Evolutionary conservation across 2,329 filamentous ascomycete genomes (phyloP), one percentile per base, ranked within the genome.

Genomic region (Diaporthe sp.): DNA sequence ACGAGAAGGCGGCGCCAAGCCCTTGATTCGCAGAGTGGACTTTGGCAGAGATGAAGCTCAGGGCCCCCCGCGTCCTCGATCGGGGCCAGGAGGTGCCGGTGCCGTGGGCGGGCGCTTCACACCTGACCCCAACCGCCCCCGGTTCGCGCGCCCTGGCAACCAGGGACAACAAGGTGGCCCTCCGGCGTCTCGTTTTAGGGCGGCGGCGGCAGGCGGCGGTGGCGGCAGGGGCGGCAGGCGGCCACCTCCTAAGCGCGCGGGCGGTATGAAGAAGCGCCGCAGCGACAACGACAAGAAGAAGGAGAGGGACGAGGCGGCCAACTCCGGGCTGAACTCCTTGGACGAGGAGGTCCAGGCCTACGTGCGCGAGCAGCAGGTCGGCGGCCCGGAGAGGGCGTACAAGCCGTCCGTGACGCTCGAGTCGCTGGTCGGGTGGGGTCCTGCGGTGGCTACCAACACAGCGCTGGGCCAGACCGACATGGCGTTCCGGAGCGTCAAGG

Each of bases 401-500:
- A 79, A 81, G 69, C 86, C 86, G 19, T 72, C 78, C 25, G 71
- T 83, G 71, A 81, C 83, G 69, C 78, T 81, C 39, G 81, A 80
- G 65, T 78, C 82, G 34, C 82, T 87, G 58, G 76, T 79, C 37
- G 84, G 83, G 58, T 84, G 83, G 81, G 84, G 82, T 12, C 84
- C 85, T 15, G 83, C 83, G 8, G 73, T 86, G n/a, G 81, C 84
- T 3, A 82, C 79, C 28, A 76, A 79, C 55, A 79, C 81, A 68
- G 74, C 80, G 31, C 77, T 82, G 68, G 83, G 81, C 62, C 79
- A 80, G 73, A 79, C 82, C 59, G 82, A 83, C 78, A 79, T 82
- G 25, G 84, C 81, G 12, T 59, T 86, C 65, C 82, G 83, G 22
- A 80, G 82, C 77, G 84, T 86, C 80, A 82, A 85, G 22, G 77